These are phyloP conservation scores for Aspergillus bombycis DNA, from an alignment of 2,329 filamentous ascomycete species.

Conservation along the genomic window DNA sequence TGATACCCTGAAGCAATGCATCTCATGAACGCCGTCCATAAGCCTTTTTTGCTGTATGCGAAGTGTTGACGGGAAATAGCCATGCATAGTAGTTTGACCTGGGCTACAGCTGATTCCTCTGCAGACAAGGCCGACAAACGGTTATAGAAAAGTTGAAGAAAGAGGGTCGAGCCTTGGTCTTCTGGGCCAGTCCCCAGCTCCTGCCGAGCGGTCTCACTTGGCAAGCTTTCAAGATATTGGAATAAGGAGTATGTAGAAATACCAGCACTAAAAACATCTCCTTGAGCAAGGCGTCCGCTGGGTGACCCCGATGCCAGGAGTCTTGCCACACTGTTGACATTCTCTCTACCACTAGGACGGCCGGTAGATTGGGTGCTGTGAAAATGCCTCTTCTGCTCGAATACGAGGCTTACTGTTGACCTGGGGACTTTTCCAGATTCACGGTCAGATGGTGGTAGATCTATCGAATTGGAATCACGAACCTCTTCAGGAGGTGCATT, in stretches of 20 bases:
- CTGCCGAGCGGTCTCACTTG: constrained; percentile 33
- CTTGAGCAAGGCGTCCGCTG: not conserved
- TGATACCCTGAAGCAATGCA: constrained; percentile 38
- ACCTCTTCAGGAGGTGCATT: constrained; percentile 28
- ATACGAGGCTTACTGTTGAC: constrained; percentile 20
- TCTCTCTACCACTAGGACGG: not conserved
- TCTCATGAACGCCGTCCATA: constrained; percentile 39
- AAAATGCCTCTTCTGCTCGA: constrained; percentile 33
- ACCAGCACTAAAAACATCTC: not conserved
- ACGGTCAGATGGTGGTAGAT: constrained; percentile 27
- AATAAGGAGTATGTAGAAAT: constrained; percentile 26
- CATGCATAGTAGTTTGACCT: constrained; percentile 41
- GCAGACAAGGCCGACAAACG: constrained; percentile 32
- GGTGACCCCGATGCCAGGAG: not conserved
- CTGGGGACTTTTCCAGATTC: constrained; percentile 19
- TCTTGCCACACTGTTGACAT: not conserved
- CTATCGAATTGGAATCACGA: constrained; percentile 24
- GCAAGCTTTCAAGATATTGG: constrained; percentile 32
- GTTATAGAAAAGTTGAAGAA: constrained; percentile 46
- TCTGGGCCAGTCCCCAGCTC: constrained; percentile 42
- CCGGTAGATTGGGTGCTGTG: constrained; percentile 24
- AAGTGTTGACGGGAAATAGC: constrained; percentile 44
- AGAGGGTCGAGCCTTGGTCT: constrained; percentile 46
- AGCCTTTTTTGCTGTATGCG: constrained; percentile 37
- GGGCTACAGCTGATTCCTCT: constrained; percentile 33